A percentile compares a stretch with the other conserved stretches of the same genome.
Conservation (phyloP, 108 stramenopile species). For the Aureococcus anophagefferens region DNA sequence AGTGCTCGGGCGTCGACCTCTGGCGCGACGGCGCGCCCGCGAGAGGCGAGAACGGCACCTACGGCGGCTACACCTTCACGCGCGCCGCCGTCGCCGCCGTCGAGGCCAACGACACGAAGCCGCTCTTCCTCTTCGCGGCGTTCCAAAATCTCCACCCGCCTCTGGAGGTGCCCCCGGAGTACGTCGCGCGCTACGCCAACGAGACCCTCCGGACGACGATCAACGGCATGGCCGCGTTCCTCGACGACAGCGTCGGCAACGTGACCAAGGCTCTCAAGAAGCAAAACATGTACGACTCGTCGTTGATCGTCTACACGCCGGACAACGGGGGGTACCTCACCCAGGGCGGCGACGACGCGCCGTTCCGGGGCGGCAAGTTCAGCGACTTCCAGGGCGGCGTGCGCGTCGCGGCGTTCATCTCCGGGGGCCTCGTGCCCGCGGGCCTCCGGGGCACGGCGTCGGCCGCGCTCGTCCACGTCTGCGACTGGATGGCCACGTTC, state of each 20-base stretch:
- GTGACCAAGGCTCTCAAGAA: slow-evolving; percentile 2
- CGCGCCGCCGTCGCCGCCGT: too few relatives aligned
- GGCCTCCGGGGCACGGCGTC: slow-evolving; percentile 10
- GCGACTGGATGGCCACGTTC: slow-evolving; percentile 16
- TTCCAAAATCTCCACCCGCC: too few relatives aligned
- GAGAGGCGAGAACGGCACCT: not conserved
- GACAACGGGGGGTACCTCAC: slow-evolving; percentile 21
- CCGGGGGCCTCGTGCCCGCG: slow-evolving; percentile 6
- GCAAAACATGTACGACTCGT: slow-evolving; percentile 8
- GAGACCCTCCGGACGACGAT: slow-evolving; percentile 8
- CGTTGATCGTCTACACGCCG: slow-evolving; percentile 7
- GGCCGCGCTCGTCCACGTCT: too few relatives aligned
- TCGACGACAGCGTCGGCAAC: slow-evolving; percentile 5
- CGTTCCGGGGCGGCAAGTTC: too few relatives aligned
- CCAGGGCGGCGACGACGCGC: too few relatives aligned
- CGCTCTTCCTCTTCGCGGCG: too few relatives aligned
- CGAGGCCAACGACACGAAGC: too few relatives aligned
- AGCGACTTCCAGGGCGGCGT: too few relatives aligned
- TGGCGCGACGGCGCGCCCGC: slow-evolving; percentile 6
- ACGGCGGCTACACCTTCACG: not conserved
- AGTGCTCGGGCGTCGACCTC: slow-evolving; percentile 2
- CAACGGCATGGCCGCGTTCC: too few relatives aligned
- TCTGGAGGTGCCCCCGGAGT: too few relatives aligned
- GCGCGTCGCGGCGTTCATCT: too few relatives aligned
- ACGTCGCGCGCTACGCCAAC: too few relatives aligned